phyloP scores from a whole-genome alignment of 2,329 filamentous ascomycete species.

The Cercospora canescens region DNA sequence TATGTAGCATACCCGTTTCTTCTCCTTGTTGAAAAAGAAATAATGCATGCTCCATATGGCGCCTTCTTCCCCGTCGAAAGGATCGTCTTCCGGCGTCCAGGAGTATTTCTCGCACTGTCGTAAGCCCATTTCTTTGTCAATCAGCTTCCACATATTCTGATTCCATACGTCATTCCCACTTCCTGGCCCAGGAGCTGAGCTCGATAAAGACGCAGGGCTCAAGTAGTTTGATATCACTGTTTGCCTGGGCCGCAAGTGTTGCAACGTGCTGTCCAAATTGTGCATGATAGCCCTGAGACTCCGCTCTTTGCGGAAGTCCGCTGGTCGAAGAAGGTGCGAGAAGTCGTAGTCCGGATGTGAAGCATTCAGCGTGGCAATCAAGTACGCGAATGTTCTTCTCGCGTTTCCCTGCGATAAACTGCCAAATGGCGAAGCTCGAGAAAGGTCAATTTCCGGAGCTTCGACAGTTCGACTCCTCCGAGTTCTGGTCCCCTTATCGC shows the following conservation, averaged over 20 bases:
- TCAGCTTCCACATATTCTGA: conserved; percentile 84
- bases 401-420: conserved; percentile 84
- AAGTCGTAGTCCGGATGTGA: conserved; percentile 98
- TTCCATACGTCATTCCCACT: conserved; percentile 62
- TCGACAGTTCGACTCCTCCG: conserved; percentile 32
- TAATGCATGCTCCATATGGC: conserved; percentile 95
- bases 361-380: conserved; percentile 95
- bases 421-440: conserved; percentile 87
- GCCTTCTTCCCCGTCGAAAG: conserved; percentile 87
- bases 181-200: conserved; percentile 29
- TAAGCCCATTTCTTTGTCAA: conserved; percentile 93
- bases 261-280: conserved; percentile 81
- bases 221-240: conserved; percentile 27
- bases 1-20: conserved; percentile 91
- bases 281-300: conserved; percentile 80
- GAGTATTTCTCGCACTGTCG: conserved; percentile 87
- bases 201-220: conserved; percentile 28
- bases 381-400: conserved; percentile 88
- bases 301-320: conserved; percentile 85
- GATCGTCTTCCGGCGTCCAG: conserved; percentile 85
- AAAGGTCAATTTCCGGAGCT: conserved; percentile 60
- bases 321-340: conserved; percentile 82
- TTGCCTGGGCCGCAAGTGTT: conserved; percentile 70
- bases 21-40: conserved; percentile 93
- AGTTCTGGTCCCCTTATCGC: conserved; percentile 31